Evolutionary conservation across 2,329 filamentous ascomycete genomes (phyloP).

Genomic region (Sarocladium kiliense): DNA sequence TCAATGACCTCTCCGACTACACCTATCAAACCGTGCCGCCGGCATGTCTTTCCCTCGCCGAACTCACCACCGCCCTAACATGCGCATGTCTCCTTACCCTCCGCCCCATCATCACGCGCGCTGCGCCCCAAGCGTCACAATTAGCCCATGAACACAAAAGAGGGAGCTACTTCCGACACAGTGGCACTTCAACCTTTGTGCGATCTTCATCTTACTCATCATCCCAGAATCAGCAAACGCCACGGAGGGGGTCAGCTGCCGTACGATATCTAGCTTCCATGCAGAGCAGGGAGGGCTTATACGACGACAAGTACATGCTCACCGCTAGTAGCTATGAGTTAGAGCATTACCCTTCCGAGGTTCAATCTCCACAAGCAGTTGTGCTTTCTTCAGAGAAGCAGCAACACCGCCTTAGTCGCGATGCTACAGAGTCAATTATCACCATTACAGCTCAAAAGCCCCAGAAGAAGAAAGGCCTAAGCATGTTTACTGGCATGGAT

Average conservation of each 20-base stretch:
- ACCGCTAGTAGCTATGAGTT: conserved; percentile 4
- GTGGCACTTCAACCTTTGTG: neutral
- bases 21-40: conserved; percentile 17
- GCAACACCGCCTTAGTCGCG: neutral
- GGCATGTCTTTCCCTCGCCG: conserved; percentile 18
- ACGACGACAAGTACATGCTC: conserved; percentile 10
- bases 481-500: neutral
- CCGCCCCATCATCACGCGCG: conserved; percentile 15
- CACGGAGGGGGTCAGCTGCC: conserved; percentile 3
- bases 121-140: neutral
- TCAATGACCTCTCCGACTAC: conserved; percentile 14
- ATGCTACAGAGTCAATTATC: neutral
- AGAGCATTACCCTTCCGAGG: neutral
- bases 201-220: neutral
- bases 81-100: conserved; percentile 20
- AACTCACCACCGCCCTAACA: conserved; percentile 17
- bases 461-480: neutral
- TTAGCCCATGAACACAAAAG: neutral
- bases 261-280: neutral
- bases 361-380: neutral
- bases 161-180: conserved; percentile 1
- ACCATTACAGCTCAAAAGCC: neutral
- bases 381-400: neutral
- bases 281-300: conserved; percentile 1
- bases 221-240: neutral